Percentiles rank a stretch among this genome's conserved stretches.
These are phyloP conservation scores for Pseudodiploospora longispora DNA, from an alignment of 2,329 filamentous ascomycete species.

Conservation along the genomic window DNA sequence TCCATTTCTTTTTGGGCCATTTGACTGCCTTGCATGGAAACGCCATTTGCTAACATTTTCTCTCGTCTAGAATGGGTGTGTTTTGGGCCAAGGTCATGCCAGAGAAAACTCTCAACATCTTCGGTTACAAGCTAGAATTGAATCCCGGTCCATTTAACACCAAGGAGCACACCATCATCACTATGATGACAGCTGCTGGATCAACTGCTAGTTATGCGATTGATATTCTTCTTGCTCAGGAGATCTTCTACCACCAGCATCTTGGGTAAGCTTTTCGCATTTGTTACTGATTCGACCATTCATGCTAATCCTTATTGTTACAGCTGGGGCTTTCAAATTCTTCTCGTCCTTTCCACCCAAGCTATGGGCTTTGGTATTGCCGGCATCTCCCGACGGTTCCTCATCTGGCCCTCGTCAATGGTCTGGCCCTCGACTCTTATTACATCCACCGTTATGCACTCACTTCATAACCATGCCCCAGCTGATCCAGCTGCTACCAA, in stretches of 20 bases:
- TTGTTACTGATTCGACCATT: too few species aligned
- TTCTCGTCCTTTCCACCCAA: constrained; percentile 53
- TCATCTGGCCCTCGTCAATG: constrained; percentile 55
- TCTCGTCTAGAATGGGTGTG: constrained; percentile 12
- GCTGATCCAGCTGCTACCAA: constrained; percentile 43
- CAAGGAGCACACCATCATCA: constrained; percentile 43
- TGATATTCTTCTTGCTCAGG: constrained; percentile 33
- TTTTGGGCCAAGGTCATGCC: constrained; percentile 26
- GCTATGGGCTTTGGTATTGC: constrained; percentile 58
- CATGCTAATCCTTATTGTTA: too few species aligned
- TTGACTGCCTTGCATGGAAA: not conserved
- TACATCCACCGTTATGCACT: constrained; percentile 54
- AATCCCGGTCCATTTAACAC: constrained; percentile 36
- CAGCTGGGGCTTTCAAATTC: constrained; percentile 45
- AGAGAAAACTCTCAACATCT: constrained; percentile 19
- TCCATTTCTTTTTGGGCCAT: too few species aligned
- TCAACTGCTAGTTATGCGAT: constrained; percentile 27
- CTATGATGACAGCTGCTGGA: constrained; percentile 34
- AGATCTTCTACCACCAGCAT: constrained; percentile 42
- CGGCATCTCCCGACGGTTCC: constrained; percentile 49
- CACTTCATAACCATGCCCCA: constrained; percentile 52
- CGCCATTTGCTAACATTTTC: not conserved
- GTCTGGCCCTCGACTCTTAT: constrained; percentile 55
- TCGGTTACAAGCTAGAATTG: constrained; percentile 24
- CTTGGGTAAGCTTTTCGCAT: constrained; percentile 26